Percentiles rank a stretch among this genome's conserved stretches.
phyloP scores from a whole-genome alignment of 495 filamentous ascomycete species.

The Pseudomonodictys pantanalensis region DNA sequence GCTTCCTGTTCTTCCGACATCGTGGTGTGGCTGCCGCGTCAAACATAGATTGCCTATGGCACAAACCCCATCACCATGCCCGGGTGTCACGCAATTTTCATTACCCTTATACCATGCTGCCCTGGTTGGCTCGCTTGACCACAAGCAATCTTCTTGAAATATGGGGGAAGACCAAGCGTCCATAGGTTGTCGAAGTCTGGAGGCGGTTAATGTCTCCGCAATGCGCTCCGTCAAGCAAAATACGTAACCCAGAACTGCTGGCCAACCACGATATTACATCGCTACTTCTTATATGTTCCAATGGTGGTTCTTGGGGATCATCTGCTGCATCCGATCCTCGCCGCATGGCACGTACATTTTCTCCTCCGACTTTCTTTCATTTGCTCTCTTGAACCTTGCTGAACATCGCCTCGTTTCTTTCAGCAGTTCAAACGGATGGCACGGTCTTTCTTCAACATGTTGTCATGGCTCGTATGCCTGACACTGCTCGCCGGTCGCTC shows the following conservation, averaged over 20 bases:
- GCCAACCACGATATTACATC: constrained; percentile 14
- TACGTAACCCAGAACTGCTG: constrained; percentile 25
- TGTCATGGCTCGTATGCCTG: constrained; percentile 13
- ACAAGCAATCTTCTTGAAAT: constrained; percentile 26
- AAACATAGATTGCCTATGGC: constrained; percentile 8
- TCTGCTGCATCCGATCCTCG: constrained; percentile 8
- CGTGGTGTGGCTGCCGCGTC: constrained; percentile 7
- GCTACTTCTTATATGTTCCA: constrained; percentile 17
- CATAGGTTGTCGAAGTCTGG: constrained; percentile 12
- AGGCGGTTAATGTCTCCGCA: constrained; percentile 27
- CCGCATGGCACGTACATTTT: constrained; percentile 18
- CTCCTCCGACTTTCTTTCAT: constrained; percentile 1
- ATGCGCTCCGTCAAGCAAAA: constrained; percentile 16
- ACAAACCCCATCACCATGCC: constrained; percentile 14
- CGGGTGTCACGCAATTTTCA: constrained; percentile 25
- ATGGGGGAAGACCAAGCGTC: constrained; percentile 7
- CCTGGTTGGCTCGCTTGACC: constrained; percentile 17
- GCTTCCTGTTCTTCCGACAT: neutral
- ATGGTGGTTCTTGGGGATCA: constrained; percentile 14
- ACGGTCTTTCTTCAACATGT: neutral
- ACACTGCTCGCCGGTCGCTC: constrained; percentile 1
- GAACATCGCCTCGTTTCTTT: neutral
- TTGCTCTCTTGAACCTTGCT: constrained; percentile 1
- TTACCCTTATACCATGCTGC: constrained; percentile 5
- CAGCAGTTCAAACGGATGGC: neutral